Evolutionary conservation across 331 rosid species (phyloP), one percentile per base, ranked within the genome.

Genomic region (Ulmus americana): DNA sequence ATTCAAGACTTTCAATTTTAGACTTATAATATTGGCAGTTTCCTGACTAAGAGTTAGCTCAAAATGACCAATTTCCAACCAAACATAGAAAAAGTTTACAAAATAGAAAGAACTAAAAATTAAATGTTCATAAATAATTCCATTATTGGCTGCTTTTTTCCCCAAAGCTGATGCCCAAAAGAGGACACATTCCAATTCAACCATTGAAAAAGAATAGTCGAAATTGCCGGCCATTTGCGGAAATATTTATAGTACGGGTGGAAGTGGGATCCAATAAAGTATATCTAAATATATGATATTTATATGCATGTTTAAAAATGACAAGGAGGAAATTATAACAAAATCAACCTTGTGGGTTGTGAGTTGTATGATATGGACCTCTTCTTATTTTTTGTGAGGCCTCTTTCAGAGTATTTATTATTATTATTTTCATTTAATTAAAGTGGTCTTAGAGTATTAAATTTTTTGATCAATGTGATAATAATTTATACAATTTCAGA

Each of bases 151-250:
- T 28, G 2, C 35, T 28, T 28, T 28, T 28, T 28, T n/a, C n/a
- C 35, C 35, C 35, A 28, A 28, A 28, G 35, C 35, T 28, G 35
- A 28, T 28, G 35, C 35, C 35, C 35, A 28, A 28, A 44, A 10
- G 47, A 44, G 4, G 11, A 10, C 8, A 10, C 1, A 42, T 14
- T 53, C 64, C n/a, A 58, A 40, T 59, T 48, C 12, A 35, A 59
- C 59, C 53, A 48, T 9, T 13, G 51, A 10, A 50, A 47, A 70
- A 28, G 55, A 42, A 14, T 43, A 67, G 74, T 70, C 74, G 4
- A 40, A 44, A 69, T 70, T 51, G 68, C 67, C 55, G 67, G 74
- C 55, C 61, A 44, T 20, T 7, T 3, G 40, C 18, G 6, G 49
- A 61, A 61, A 22, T 28, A 47, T 20, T 20, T 45, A 15, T 46